Conservation (phyloP, 441 rosid genomes). For the Populus tomentosa region DNA sequence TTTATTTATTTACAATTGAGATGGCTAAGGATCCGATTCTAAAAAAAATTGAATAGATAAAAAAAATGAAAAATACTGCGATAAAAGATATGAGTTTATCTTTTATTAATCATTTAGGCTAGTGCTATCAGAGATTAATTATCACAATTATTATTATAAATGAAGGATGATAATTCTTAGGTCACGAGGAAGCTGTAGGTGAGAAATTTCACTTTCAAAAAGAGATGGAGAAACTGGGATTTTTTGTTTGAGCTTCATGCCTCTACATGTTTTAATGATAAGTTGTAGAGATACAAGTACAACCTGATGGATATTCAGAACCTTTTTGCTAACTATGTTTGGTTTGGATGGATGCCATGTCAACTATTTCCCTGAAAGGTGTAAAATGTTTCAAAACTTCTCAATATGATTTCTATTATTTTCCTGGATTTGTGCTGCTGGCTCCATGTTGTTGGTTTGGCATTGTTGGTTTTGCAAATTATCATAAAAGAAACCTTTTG, state of each 20-base stretch:
- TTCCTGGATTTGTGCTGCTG: not conserved
- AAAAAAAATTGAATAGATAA: not conserved
- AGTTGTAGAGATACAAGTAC: not conserved
- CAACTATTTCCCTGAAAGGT: not conserved
- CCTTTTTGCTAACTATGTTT: not conserved
- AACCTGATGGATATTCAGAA: not conserved
- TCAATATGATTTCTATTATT: not conserved
- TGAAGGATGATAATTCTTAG: not conserved
- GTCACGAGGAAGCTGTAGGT: not conserved
- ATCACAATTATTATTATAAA: no score
- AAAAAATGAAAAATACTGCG: no score
- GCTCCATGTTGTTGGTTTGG: not conserved
- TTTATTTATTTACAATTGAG: not conserved
- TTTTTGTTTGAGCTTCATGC: not conserved
- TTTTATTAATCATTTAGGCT: not conserved
- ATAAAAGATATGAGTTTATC: not conserved
- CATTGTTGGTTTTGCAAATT: not conserved
- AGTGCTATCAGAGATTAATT: not conserved
- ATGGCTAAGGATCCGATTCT: not conserved
- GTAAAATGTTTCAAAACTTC: not conserved
- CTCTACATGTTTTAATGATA: not conserved
- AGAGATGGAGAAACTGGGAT: not conserved
- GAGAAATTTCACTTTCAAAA: not conserved
- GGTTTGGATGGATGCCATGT: not conserved
- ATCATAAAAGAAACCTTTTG: not conserved